Percentiles rank a stretch among this genome's conserved stretches.
Evolutionary conservation across 495 filamentous ascomycete species (phyloP).

Genomic region (Beverwykella pulmonaria): DNA sequence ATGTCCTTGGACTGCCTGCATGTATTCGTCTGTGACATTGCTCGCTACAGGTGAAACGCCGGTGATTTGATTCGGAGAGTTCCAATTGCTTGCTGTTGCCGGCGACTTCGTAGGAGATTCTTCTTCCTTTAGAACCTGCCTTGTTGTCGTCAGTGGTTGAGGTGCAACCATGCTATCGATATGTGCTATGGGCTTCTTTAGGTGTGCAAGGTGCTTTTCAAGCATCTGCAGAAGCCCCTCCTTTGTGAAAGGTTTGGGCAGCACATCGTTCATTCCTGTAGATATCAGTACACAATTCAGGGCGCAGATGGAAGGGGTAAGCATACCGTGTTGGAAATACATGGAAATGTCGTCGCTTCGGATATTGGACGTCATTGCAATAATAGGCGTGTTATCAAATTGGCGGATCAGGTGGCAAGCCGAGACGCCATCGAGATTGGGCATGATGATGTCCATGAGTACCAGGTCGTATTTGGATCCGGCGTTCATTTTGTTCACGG

Average conservation of each 20-base stretch:
- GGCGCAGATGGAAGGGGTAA: constrained; percentile 17
- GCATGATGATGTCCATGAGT: constrained; percentile 99
- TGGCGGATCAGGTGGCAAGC: constrained; percentile 93
- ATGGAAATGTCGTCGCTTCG: constrained; percentile 94
- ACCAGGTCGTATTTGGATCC: constrained; percentile 88
- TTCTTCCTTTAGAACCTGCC: constrained; percentile 75
- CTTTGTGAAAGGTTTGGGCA: constrained; percentile 96
- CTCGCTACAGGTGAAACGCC: constrained; percentile 46
- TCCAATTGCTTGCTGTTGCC: constrained; percentile 54
- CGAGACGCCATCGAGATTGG: constrained; percentile 90
- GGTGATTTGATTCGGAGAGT: constrained; percentile 50
- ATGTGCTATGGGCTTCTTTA: constrained; percentile 64
- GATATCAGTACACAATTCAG: background rate
- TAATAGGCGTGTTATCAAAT: constrained; percentile 80
- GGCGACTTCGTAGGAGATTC: constrained; percentile 69
- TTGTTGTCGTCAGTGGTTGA: constrained; percentile 54
- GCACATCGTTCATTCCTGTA: constrained; percentile 96
- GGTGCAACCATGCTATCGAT: constrained; percentile 54
- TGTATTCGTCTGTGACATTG: constrained; percentile 47
- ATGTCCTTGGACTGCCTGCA: constrained; percentile 41
- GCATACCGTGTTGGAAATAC: constrained; percentile 95
- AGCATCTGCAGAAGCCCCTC: constrained; percentile 90
- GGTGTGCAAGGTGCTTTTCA: constrained; percentile 81
- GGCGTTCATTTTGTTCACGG: constrained; percentile 85
- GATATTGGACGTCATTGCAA: constrained; percentile 99